Base-by-base conservation (phyloP, 2,329 filamentous ascomycete species). In the Colletotrichum sp. region DNA sequence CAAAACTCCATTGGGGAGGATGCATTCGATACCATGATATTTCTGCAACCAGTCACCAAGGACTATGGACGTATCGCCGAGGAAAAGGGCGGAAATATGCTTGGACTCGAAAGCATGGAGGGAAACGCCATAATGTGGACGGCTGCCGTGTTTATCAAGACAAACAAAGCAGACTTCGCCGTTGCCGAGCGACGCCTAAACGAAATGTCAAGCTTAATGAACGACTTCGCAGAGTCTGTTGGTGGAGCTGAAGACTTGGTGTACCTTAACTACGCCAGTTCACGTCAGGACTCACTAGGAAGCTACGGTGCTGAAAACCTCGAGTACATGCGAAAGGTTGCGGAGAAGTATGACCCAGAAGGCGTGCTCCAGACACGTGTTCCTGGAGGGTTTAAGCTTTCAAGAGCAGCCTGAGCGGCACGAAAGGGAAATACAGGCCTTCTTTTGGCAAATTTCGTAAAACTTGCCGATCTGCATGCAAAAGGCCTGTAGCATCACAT, bases 41-140 rank as follows among this genome's bases (percentile, higher is more conserved):
- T 82, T 24, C 83, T 85, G 71, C 87, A 88, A 75, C 83, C 86
- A 8, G 82, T 87, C 39, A 73, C 86, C 3, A 78, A 81, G 44
- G 81, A 82, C 64, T 78, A 85, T 32, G 75, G 82, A 7, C 76
- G 80, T 16, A 72, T 79, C 15, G 82, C 82, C 77, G 69, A 80
- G 57, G 78, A 80, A 34, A 84, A 83, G 36, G 86, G 85, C 2
- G 85, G 86, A 8, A 89, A 88, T 68, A 80, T 86, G 6, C 78
- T 88, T 8, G 86, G 85, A 1, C 77, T 88, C n/a, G 80, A 82
- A 30, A 68, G 15, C 16, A 44, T 71, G 8, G 6, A 4, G 12
- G 13, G 13, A 26, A 34, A 63, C 8, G 60, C 60, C 2, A 12
- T 71, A 7, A 71, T 66, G 49, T 72, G 63, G 71, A 66, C 63